Conservation (phyloP, 192 early-diverging fungal genomes). For the Podila minutissima region DNA sequence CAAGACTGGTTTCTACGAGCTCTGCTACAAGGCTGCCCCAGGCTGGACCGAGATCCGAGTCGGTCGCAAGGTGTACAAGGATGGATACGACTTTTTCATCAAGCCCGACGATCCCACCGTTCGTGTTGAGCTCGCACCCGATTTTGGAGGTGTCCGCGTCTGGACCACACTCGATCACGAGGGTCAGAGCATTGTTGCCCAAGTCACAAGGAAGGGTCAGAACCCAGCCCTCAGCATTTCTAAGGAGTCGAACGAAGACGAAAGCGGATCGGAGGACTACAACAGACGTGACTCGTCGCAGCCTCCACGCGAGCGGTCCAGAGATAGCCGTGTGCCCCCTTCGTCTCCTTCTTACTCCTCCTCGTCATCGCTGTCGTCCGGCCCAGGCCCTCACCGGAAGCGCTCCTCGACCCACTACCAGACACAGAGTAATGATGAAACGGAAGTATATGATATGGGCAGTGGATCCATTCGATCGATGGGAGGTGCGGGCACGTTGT, state of each 20-base stretch:
- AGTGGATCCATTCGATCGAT: not conserved
- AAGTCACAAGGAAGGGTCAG: conserved; percentile 45
- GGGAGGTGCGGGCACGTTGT: not conserved
- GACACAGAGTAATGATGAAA: conserved; percentile 3
- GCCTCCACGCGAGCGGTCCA: not conserved
- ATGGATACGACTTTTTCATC: conserved; percentile 56
- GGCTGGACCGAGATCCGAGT: conserved; percentile 61
- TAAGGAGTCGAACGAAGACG: not conserved
- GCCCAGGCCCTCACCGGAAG: not conserved
- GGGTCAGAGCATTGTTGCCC: conserved; percentile 48
- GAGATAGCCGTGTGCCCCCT: not conserved
- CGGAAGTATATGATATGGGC: not conserved
- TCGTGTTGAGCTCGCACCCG: conserved; percentile 39
- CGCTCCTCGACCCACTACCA: not conserved
- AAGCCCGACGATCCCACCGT: conserved; percentile 51
- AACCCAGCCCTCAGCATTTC: conserved; percentile 5
- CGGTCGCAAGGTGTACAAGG: conserved; percentile 51
- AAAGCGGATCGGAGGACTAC: not conserved
- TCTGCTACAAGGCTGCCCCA: conserved; percentile 52
- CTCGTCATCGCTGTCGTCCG: not conserved
- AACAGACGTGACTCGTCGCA: not conserved
- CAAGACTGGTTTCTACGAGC: conserved; percentile 49
- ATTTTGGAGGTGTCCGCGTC: conserved; percentile 50
- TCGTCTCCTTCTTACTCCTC: not conserved
- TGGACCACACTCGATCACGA: conserved; percentile 49